Evolutionary conservation across 225 moss, liverwort and hornwort genomes (phyloP).

Genomic region (Polytrichum commune): DNA sequence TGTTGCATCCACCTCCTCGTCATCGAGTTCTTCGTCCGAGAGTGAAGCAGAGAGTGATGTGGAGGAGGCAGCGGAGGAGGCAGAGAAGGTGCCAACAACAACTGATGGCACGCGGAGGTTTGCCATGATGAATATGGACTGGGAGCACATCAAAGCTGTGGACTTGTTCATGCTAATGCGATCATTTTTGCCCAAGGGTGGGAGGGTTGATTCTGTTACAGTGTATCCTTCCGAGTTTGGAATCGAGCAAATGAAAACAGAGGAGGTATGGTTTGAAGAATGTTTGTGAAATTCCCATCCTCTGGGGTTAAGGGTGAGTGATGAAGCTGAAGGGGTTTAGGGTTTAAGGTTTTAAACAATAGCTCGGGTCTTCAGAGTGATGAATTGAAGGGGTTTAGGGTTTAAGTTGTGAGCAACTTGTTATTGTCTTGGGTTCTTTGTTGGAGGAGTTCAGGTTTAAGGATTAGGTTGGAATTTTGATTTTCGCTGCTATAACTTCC

Average conservation of each 20-base stretch:
- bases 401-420: too few relatives aligned
- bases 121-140: constrained; percentile 97
- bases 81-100: constrained; percentile 65
- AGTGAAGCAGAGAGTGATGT: constrained; percentile 61
- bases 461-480: too few relatives aligned
- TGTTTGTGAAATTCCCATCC: too few relatives aligned
- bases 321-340: too few relatives aligned
- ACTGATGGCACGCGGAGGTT: constrained; percentile 69
- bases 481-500: too few relatives aligned
- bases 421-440: too few relatives aligned
- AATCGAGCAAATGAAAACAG: constrained; percentile 71
- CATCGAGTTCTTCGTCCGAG: constrained; percentile 66
- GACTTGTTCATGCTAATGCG: constrained; percentile 86
- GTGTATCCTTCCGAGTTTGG: constrained; percentile 92
- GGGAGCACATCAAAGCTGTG: constrained; percentile 80
- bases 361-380: too few relatives aligned
- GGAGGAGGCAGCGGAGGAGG: constrained; percentile 38
- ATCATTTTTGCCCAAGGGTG: constrained; percentile 79
- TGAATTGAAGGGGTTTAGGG: too few relatives aligned
- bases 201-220: constrained; percentile 51
- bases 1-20: constrained; percentile 52
- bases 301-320: too few relatives aligned
- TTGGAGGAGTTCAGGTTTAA: too few relatives aligned
- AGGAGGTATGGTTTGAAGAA: constrained; percentile 36
- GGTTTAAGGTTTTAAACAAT: too few relatives aligned